Evolutionary conservation across 1,284 basidiomycete species (phyloP).

Genomic region (Exobasidium rhododendri): DNA sequence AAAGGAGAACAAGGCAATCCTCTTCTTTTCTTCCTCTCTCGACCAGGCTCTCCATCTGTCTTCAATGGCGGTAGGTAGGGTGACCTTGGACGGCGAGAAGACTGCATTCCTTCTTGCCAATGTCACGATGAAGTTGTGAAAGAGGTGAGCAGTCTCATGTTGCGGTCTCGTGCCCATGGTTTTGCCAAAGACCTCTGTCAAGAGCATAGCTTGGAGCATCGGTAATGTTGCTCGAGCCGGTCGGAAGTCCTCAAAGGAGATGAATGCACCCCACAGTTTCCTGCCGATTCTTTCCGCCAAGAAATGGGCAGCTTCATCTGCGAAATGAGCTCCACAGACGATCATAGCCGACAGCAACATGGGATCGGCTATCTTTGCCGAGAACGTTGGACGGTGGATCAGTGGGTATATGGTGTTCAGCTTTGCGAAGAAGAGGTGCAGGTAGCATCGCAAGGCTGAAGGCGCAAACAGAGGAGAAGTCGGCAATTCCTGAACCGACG

Average conservation of each 20-base stretch:
- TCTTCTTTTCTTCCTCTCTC: slow-evolving; percentile 41
- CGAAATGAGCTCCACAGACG: slow-evolving; percentile 39
- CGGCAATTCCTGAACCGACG: slow-evolving; percentile 35
- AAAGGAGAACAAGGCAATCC: slow-evolving; percentile 35
- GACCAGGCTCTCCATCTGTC: slow-evolving; percentile 39
- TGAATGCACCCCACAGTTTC: slow-evolving; percentile 40
- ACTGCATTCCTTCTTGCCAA: slow-evolving; percentile 40
- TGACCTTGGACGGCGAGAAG: slow-evolving; percentile 24
- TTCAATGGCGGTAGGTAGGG: slow-evolving; percentile 26
- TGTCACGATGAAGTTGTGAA: slow-evolving; percentile 44
- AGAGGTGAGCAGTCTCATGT: slow-evolving; percentile 44
- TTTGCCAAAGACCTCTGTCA: slow-evolving; percentile 40
- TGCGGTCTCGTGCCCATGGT: slow-evolving; percentile 39
- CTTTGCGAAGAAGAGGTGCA: slow-evolving; percentile 42
- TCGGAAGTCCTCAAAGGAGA: slow-evolving; percentile 40
- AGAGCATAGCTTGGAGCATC: slow-evolving; percentile 39
- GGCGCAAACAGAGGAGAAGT: slow-evolving; percentile 38
- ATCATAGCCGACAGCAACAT: slow-evolving; percentile 39
- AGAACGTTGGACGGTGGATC: slow-evolving; percentile 39
- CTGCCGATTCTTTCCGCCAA: slow-evolving; percentile 35
- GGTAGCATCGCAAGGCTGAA: slow-evolving; percentile 32
- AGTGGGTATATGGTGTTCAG: slow-evolving; percentile 38
- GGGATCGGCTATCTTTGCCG: slow-evolving; percentile 33
- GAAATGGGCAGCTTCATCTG: slow-evolving; percentile 33
- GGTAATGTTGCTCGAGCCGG: slow-evolving; percentile 37